Evolutionary conservation across 441 rosid species (phyloP).

Genomic region (Bruguiera hainesii): DNA sequence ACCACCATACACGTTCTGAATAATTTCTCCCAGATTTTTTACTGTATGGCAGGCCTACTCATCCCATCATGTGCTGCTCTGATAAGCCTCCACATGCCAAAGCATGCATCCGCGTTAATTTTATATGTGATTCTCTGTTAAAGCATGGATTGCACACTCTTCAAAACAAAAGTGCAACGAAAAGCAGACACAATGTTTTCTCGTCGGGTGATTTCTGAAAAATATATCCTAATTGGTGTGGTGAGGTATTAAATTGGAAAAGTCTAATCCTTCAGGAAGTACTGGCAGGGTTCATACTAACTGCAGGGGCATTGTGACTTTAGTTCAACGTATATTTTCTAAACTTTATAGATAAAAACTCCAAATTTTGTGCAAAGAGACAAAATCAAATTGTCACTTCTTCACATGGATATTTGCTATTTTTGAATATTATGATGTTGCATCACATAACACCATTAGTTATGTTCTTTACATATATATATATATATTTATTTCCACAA

Average conservation of each 20-base stretch:
- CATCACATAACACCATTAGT: too few species aligned
- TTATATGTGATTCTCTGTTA: conserved; percentile 28
- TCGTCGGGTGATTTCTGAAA: neutral
- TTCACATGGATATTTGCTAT: too few species aligned
- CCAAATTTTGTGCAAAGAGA: too few species aligned
- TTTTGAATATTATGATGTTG: too few species aligned
- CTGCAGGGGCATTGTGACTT: too few species aligned
- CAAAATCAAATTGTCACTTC: too few species aligned
- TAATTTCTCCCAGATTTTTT: conserved; percentile 8
- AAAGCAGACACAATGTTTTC: neutral
- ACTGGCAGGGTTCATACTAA: too few species aligned
- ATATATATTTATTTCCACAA: too few species aligned
- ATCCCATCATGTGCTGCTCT: conserved; percentile 43
- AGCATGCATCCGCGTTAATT: conserved; percentile 19
- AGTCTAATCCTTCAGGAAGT: neutral
- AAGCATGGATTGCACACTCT: conserved; percentile 12
- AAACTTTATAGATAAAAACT: too few species aligned
- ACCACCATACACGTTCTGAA: too few species aligned
- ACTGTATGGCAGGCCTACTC: conserved; percentile 10
- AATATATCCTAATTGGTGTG: neutral
- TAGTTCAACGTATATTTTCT: too few species aligned
- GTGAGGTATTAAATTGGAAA: neutral
- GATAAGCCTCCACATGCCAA: conserved; percentile 39
- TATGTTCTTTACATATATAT: too few species aligned
- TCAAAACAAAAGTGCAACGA: conserved; percentile 19